Conservation (phyloP, 345 rosid species). For the Eucalyptus pauciflora region DNA sequence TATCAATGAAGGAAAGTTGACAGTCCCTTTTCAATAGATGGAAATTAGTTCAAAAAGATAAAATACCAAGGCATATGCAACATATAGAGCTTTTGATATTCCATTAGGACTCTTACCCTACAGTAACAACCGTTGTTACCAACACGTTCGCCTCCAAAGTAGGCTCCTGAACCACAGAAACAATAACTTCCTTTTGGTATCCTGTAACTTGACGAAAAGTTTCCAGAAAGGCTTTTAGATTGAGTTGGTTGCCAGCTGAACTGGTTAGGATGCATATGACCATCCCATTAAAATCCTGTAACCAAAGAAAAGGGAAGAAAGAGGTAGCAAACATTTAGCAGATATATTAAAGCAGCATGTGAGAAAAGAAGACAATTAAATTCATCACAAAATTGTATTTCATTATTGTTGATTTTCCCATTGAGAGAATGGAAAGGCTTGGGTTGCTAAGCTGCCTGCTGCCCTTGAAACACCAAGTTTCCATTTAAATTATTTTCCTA, state of each 20-base stretch:
- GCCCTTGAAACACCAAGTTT: background rate
- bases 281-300: conserved; percentile 51
- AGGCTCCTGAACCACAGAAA: conserved; percentile 50
- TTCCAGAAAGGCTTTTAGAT: conserved; percentile 31
- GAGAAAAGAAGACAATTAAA: background rate
- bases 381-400: background rate
- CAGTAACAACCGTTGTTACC: conserved; percentile 50
- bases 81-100: background rate
- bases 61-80: background rate
- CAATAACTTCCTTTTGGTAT: conserved; percentile 45
- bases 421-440: background rate
- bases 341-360: background rate
- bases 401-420: background rate
- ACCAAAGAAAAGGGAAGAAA: background rate
- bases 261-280: conserved; percentile 57
- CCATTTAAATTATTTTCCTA: background rate
- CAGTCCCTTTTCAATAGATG: background rate
- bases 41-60: background rate
- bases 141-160: conserved; percentile 45
- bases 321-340: background rate
- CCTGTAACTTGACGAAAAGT: conserved; percentile 55
- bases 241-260: conserved; percentile 30
- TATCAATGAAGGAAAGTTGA: background rate
- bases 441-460: background rate
- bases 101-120: conserved; percentile 36